phyloP scores from a whole-genome alignment of 2,329 filamentous ascomycete species.

The Trichocomaceae sp. region DNA sequence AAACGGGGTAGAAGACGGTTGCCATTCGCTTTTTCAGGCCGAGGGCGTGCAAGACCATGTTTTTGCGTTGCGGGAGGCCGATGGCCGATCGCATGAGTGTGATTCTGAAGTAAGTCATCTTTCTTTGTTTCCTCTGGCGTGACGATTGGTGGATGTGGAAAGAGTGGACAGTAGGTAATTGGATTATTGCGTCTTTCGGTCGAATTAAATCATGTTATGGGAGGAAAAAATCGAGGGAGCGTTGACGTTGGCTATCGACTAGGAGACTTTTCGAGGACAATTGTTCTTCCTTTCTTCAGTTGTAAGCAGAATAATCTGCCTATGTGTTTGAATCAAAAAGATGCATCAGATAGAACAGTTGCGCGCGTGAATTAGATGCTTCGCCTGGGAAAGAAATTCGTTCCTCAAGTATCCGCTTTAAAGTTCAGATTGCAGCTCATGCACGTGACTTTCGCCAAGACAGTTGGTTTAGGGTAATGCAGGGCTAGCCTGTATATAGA shows the following conservation, averaged over 20 bases:
- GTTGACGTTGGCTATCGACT: background rate
- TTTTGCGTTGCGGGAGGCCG: slow-evolving; percentile 72
- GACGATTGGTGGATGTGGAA: background rate
- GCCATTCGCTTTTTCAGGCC: slow-evolving; percentile 77
- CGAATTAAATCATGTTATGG: background rate
- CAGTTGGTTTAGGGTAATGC: background rate
- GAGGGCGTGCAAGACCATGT: slow-evolving; percentile 75
- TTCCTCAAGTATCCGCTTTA: no score
- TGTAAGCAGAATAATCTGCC: background rate
- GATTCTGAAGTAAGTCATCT: slow-evolving; percentile 80
- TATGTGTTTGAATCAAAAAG: background rate
- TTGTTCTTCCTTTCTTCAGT: background rate
- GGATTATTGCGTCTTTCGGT: background rate
- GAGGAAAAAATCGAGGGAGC: background rate
- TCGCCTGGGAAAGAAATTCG: no score
- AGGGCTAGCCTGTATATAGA: background rate
- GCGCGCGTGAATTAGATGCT: background rate
- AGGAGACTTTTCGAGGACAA: background rate
- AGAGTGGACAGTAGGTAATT: background rate
- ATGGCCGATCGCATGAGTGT: slow-evolving; percentile 85
- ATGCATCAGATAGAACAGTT: background rate
- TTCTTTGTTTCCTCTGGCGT: background rate
- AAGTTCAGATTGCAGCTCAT: no score
- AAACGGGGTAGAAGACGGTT: slow-evolving; percentile 84
- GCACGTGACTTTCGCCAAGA: background rate